A percentile compares a stretch with the other conserved stretches of the same genome.
Evolutionary conservation across 140 eudicot genomes (phyloP).

Genomic region (Ambrosia hybrid): DNA sequence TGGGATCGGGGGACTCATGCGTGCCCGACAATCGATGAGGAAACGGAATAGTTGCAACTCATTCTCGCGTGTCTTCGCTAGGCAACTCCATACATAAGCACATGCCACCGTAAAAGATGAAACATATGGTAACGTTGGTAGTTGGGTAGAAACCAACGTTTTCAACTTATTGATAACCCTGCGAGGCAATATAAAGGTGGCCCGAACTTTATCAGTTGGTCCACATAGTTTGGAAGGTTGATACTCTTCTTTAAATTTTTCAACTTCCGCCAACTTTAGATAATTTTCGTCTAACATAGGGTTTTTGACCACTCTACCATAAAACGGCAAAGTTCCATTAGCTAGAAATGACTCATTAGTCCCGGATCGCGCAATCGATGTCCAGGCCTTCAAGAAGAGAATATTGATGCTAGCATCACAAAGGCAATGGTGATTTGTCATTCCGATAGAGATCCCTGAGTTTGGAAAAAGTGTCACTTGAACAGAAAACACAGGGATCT

Average conservation of each 20-base stretch:
- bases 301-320: slow-evolving; percentile 32
- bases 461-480: not conserved
- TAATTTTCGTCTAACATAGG: slow-evolving; percentile 22
- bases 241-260: not conserved
- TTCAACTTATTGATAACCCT: slow-evolving; percentile 24
- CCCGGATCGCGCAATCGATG: slow-evolving; percentile 31
- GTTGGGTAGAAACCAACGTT: not conserved
- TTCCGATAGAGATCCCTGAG: too few relatives aligned
- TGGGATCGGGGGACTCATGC: slow-evolving; percentile 38
- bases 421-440: slow-evolving; percentile 22
- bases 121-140: slow-evolving; percentile 20
- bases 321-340: slow-evolving; percentile 22
- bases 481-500: slow-evolving; percentile 35
- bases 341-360: slow-evolving; percentile 4
- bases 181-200: slow-evolving; percentile 26
- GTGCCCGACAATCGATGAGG: slow-evolving; percentile 23
- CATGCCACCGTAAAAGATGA: slow-evolving; percentile 41
- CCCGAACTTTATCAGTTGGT: slow-evolving; percentile 35
- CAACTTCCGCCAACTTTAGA: slow-evolving; percentile 6
- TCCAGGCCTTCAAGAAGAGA: slow-evolving; percentile 42
- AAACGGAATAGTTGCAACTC: slow-evolving; percentile 25
- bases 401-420: slow-evolving; percentile 36
- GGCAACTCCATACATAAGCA: slow-evolving; percentile 39
- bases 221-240: not conserved
- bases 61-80: slow-evolving; percentile 25